A percentile compares a stretch with the other conserved stretches of the same genome.
Conservation (phyloP, 352 stramenopile species). For the Pythium biforme region DNA sequence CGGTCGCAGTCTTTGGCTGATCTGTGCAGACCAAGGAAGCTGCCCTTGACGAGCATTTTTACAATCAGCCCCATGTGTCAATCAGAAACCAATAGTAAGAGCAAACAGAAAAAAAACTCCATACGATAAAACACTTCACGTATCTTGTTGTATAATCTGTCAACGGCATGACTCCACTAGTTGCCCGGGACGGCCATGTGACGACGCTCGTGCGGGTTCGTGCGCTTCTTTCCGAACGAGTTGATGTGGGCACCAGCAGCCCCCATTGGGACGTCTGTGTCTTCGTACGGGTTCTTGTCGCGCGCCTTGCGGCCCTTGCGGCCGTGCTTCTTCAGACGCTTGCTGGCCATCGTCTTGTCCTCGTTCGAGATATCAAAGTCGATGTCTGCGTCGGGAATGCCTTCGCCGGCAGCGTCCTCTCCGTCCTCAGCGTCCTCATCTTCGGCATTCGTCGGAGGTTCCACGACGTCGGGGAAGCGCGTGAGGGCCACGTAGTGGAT, state of each 20-base stretch:
- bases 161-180: constrained; percentile 1
- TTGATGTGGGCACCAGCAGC: constrained; percentile 60
- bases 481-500: constrained; percentile 61
- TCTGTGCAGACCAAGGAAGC: too few species aligned
- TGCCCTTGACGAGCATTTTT: not conserved
- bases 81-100: not conserved
- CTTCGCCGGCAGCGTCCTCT: constrained; percentile 21
- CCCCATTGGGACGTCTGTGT: constrained; percentile 69
- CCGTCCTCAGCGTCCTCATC: constrained; percentile 20
- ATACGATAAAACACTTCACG: not conserved
- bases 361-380: constrained; percentile 75
- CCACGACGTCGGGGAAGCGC: constrained; percentile 55
- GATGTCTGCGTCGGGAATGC: constrained; percentile 34
- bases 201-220: constrained; percentile 47
- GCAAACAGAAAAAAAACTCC: not conserved
- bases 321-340: constrained; percentile 91
- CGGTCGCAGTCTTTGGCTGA: constrained; percentile 10
- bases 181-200: constrained; percentile 16
- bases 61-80: not conserved
- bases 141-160: too few species aligned
- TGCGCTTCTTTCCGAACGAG: constrained; percentile 72
- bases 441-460: constrained; percentile 14
- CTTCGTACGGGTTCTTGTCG: constrained; percentile 97
- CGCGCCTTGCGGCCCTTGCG: constrained; percentile 96
- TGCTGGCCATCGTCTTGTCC: constrained; percentile 71